Conservation (phyloP, 306 rosid genomes). For the Cicer bijugum region DNA sequence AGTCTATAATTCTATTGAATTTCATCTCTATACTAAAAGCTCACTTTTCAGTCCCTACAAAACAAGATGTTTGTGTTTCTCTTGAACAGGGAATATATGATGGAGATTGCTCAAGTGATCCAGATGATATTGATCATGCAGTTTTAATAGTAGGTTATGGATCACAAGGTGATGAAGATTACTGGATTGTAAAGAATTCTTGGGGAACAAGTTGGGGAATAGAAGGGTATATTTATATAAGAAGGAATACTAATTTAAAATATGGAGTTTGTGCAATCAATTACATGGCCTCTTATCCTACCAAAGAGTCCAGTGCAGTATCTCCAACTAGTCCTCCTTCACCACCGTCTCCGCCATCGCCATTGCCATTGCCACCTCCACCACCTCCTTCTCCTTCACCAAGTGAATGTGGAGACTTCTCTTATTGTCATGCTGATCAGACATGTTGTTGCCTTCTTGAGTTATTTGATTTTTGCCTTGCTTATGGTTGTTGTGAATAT, state of each 20-base stretch:
- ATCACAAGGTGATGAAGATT: constrained; percentile 69
- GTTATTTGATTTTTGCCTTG: constrained; percentile 49
- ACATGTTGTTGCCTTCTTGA: constrained; percentile 73
- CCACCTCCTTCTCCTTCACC: constrained; percentile 74
- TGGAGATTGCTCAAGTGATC: constrained; percentile 74
- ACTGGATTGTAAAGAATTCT: constrained; percentile 86
- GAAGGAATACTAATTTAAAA: constrained; percentile 59
- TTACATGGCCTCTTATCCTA: constrained; percentile 79
- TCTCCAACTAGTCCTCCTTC: constrained; percentile 66
- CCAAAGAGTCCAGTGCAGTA: constrained; percentile 65
- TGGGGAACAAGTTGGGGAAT: constrained; percentile 89
- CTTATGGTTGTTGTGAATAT: constrained; percentile 74
- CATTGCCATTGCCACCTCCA: not conserved
- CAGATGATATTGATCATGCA: constrained; percentile 78
- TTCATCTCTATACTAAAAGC: no score
- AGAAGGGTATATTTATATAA: constrained; percentile 64
- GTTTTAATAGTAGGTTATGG: constrained; percentile 75
- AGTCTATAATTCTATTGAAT: no score
- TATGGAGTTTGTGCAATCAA: constrained; percentile 81
- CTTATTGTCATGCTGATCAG: constrained; percentile 63
- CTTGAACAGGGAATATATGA: constrained; percentile 73
- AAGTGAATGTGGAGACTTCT: constrained; percentile 65
- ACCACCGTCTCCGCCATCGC: constrained; percentile 46
- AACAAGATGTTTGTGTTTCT: constrained; percentile 7
- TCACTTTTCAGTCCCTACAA: not conserved